Conservation (phyloP, 768 basidiomycete genomes). For the Boletus subcaerulescens region DNA sequence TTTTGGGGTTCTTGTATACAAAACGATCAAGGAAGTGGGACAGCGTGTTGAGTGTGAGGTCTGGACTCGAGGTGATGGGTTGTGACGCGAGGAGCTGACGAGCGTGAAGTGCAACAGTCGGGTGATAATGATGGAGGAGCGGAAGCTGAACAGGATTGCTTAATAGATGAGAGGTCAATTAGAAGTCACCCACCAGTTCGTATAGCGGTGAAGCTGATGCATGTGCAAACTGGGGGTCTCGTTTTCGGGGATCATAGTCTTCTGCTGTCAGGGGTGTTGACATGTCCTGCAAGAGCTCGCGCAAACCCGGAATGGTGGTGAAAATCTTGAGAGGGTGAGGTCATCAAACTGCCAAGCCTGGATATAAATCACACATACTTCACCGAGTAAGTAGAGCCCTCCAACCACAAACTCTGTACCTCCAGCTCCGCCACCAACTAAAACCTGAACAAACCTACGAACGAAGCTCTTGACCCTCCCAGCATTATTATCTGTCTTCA, state of each 20-base stretch:
- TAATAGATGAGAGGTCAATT: not conserved
- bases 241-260: constrained; percentile 81
- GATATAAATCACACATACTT: constrained; percentile 50
- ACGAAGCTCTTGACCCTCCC: constrained; percentile 79
- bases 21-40: constrained; percentile 96
- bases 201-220: constrained; percentile 80
- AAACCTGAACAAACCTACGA: constrained; percentile 77
- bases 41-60: constrained; percentile 90
- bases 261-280: constrained; percentile 28
- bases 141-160: constrained; percentile 51
- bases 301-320: constrained; percentile 44
- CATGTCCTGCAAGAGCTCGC: constrained; percentile 41
- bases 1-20: constrained; percentile 95
- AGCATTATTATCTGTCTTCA: constrained; percentile 62
- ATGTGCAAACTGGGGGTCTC: constrained; percentile 84
- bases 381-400: constrained; percentile 81
- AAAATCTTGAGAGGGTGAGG: constrained; percentile 42
- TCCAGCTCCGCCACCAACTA: constrained; percentile 66
- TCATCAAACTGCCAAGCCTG: not conserved
- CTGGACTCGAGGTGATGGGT: constrained; percentile 77
- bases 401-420: constrained; percentile 88
- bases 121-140: constrained; percentile 85
- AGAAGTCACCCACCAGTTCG: constrained; percentile 68
- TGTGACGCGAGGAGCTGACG: constrained; percentile 71
- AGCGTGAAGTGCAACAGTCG: constrained; percentile 82